These are phyloP conservation scores for Mycena epipterygia DNA, from an alignment of 768 basidiomycete species.

Conservation along the genomic window DNA sequence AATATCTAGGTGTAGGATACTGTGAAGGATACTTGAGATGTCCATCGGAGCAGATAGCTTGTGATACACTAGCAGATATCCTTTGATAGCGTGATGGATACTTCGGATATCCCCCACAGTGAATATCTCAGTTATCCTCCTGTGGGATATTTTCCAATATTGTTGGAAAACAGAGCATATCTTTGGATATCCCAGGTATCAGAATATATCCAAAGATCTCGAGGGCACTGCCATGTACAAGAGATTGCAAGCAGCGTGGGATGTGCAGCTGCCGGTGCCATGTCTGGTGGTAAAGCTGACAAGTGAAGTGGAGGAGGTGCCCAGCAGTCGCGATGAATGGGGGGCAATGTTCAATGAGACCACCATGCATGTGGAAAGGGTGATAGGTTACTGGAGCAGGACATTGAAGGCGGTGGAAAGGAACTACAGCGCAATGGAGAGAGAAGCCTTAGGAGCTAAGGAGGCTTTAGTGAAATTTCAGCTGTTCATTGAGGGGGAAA, in stretches of 20 bases:
- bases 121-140: no score
- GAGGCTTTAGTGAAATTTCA: conserved; percentile 17
- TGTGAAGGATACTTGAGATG: no score
- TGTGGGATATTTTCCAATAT: no score
- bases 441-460: conserved; percentile 13
- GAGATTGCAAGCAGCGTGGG: not conserved
- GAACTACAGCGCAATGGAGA: not conserved
- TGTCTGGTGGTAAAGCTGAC: not conserved
- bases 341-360: not conserved
- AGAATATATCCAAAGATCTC: conserved; percentile 21
- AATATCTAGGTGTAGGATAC: no score
- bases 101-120: no score
- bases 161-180: no score
- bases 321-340: not conserved
- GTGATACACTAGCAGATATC: no score
- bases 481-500: not conserved
- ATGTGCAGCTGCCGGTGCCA: not conserved
- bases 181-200: no score
- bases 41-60: no score
- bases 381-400: not conserved
- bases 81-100: no score
- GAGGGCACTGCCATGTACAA: conserved; percentile 14
- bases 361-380: not conserved
- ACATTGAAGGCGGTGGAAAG: conserved; percentile 8
- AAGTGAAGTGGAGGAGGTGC: not conserved